Evolutionary conservation across 768 basidiomycete genomes (phyloP), one percentile per base, ranked within the genome.

Genomic region (Daedalea quercina): DNA sequence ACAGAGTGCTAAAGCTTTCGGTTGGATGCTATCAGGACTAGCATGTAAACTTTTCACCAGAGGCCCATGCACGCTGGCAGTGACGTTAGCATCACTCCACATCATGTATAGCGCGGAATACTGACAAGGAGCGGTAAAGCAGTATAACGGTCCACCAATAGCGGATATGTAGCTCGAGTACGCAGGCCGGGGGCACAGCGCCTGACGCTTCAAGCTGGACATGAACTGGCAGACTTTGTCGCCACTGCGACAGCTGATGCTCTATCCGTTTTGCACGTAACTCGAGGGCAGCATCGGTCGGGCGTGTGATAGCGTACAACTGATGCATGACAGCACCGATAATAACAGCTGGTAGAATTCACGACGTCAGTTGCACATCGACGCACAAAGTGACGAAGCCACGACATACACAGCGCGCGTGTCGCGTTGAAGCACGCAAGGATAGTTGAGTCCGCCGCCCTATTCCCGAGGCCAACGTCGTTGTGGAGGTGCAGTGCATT

Each of bases 121-220:
- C 85, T 69, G 65, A 88, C 86, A 89, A 87, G 12, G 87, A 86
- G 12, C 87, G 80, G 63, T 90, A 86, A 40, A 90, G 68, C 33
- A 90, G 61, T 33, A 90, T 63, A n/a, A 82, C 79, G 13, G 85
- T 78, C 60, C 84, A 86, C 87, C 87, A 90, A 61, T 89, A 90
- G 59, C 87, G 84, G 84, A 89, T 84, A 60, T 90, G 87, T 41
- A 90, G 69, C 26, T 83, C 84, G 51, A 90, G 67, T 19, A 86
- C 69, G 57, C 86, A 82, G 2, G 87, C 84, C 1, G 76, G 75
- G 7, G 77, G 77, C 25, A 35, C 19, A 70, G 61, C 15, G 65
- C 67, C 76, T 17, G 72, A 74, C 23, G 76, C 67, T 53, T 86
- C 83, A 57, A 80, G 79, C 33, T 81, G 78, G 25, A 90, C 67